These are phyloP conservation scores for Tulasnella sp. DNA, from an alignment of 768 basidiomycete species.

Conservation along the genomic window DNA sequence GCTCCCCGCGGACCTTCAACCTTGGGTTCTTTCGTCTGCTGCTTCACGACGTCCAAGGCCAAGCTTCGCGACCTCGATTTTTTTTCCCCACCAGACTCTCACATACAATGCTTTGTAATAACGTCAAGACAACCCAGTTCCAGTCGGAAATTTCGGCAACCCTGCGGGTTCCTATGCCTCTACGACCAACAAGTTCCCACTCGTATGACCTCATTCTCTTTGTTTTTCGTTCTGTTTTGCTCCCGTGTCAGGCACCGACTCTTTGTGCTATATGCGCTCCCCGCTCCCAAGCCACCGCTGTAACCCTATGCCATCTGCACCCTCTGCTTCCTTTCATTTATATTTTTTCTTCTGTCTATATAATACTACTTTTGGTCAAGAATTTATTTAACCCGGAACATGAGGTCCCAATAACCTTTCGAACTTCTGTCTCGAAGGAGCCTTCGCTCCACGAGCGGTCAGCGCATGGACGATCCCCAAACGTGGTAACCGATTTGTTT, in stretches of 20 bases:
- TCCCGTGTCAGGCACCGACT: background rate
- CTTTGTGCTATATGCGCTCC: background rate
- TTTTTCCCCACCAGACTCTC: background rate
- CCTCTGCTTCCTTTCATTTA: background rate
- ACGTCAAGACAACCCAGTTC: background rate
- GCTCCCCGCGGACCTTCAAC: background rate
- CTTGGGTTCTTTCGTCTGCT: background rate
- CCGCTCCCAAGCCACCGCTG: background rate
- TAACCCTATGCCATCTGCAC: background rate
- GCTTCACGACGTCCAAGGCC: background rate
- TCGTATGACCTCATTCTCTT: background rate
- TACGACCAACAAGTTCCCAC: background rate
- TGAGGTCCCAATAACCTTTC: background rate
- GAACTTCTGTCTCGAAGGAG: background rate
- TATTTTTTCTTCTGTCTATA: background rate
- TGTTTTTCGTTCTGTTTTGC: background rate
- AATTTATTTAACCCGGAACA: background rate
- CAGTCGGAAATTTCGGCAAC: background rate
- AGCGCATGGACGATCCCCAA: background rate
- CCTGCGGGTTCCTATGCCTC: background rate
- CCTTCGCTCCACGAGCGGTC: background rate
- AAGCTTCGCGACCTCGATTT: background rate
- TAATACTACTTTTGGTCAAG: background rate
- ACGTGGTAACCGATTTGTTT: background rate
- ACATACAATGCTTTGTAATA: background rate